These are phyloP conservation scores for Mycena olivaceomarginata DNA, from an alignment of 768 basidiomycete species.

Conservation along the genomic window DNA sequence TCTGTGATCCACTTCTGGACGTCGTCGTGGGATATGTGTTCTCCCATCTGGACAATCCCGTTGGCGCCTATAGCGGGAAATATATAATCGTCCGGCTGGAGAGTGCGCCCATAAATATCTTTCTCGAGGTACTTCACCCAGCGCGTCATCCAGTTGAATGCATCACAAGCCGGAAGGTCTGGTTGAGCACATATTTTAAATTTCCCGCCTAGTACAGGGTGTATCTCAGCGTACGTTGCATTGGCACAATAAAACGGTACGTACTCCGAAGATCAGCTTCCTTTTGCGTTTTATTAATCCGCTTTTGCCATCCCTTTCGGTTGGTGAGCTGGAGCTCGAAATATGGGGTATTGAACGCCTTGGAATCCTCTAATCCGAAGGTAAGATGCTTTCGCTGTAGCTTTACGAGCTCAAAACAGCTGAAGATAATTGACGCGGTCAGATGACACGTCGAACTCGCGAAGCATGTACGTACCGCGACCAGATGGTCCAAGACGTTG, in stretches of 20 bases:
- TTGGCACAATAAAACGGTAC: not conserved
- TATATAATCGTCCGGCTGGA: conserved; percentile 53
- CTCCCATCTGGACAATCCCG: conserved; percentile 17
- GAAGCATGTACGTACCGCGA: no score
- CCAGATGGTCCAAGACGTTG: no score
- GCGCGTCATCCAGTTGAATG: not conserved
- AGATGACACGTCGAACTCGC: no score
- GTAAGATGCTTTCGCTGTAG: no score
- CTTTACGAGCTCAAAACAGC: no score
- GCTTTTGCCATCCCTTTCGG: conserved; percentile 50
- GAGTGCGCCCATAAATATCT: conserved; percentile 43
- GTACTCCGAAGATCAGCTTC: conserved; percentile 33
- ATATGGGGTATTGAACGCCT: conserved; percentile 17
- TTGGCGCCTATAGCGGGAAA: conserved; percentile 55
- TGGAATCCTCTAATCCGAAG: conserved; percentile 14
- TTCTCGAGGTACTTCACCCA: conserved; percentile 42
- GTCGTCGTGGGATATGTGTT: not conserved
- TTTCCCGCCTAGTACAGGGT: no score
- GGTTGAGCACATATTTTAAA: no score
- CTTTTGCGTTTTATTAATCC: conserved; percentile 39
- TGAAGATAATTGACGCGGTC: no score
- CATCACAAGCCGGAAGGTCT: no score
- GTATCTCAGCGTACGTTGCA: no score
- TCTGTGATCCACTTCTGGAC: not conserved
- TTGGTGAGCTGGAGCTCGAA: conserved; percentile 46